Evolutionary conservation across 495 filamentous ascomycete species (phyloP).

Genomic region (Aspergillus cristatus): DNA sequence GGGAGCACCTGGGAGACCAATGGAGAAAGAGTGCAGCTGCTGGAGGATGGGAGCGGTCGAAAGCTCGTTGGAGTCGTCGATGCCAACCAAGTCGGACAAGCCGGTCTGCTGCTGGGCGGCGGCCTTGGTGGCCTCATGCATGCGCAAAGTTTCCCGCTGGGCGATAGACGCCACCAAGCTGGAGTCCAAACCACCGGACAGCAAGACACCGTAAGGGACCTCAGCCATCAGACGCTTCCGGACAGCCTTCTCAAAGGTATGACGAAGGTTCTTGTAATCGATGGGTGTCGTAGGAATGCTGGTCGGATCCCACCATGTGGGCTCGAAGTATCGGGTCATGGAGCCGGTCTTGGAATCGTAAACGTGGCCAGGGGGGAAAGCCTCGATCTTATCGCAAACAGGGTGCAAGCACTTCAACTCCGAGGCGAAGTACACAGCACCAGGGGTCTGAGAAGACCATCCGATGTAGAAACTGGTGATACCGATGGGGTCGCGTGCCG

Average conservation of each 20-base stretch:
- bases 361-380: slow-evolving; percentile 90
- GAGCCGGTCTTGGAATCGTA: slow-evolving; percentile 85
- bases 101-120: slow-evolving; percentile 34
- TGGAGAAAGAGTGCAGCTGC: slow-evolving; percentile 96
- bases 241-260: slow-evolving; percentile 80
- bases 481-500: slow-evolving; percentile 92
- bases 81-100: slow-evolving; percentile 73
- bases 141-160: slow-evolving; percentile 75
- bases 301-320: slow-evolving; percentile 81
- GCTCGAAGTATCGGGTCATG: slow-evolving; percentile 79
- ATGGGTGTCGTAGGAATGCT: slow-evolving; percentile 69
- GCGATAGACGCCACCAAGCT: slow-evolving; percentile 92
- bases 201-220: slow-evolving; percentile 91
- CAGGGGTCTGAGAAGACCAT: slow-evolving; percentile 71
- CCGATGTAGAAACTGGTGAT: slow-evolving; percentile 97
- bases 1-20: slow-evolving; percentile 82
- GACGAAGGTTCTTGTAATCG: slow-evolving; percentile 70
- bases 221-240: slow-evolving; percentile 97
- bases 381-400: slow-evolving; percentile 89
- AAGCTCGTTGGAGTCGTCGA: slow-evolving; percentile 82
- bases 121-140: slow-evolving; percentile 48
- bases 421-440: slow-evolving; percentile 87
- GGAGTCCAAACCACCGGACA: slow-evolving; percentile 94
- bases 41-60: slow-evolving; percentile 87
- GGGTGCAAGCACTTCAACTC: slow-evolving; percentile 90